Base-by-base conservation (phyloP, 164 flowering plant genomes). In the Aristolochia contorta region DNA sequence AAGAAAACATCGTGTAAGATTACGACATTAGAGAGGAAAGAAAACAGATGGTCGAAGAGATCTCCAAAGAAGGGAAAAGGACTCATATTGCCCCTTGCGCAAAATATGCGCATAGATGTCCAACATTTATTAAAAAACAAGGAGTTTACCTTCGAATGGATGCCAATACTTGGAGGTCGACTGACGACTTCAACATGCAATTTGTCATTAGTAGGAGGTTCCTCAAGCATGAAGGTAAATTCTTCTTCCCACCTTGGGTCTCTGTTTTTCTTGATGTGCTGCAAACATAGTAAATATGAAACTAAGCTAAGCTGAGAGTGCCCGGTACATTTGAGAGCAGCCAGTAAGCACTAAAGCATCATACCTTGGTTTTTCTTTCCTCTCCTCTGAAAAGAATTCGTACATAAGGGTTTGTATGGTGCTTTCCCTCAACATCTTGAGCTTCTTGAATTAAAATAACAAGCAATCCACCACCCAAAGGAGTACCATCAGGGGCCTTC, bases 241-340 rank as follows among this genome's bases (percentile, higher is more conserved):
- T 86, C 96, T 62, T 89, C 89, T 0, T 79, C 93, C 93, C 93
- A 89, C 69, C 93, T 84, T 30, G 96, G 96, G 65, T 84, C 86
- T 67, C 96, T 72, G 72, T 82, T 89, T 67, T 79, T 89, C 89
- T 80, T 89, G 33, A 89, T 64, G 61, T 58, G 70, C 96, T 88
- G 85, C 46, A 63, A 5, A 23, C 4, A 20, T 12, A 14, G 3
- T 14, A 4, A 37, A 37, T 3, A 7, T 37, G 43, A 37, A 37
- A 37, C 12, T 37, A 37, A 1, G 5, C 43, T 37, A 37, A 3
- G 43, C 9, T 3, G 1, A 1, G 3, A 37, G n/a, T 37, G 12
- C 43, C 7, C 43, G 12, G 7, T 10, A 37, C 7, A 4, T 6
- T 37, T 3, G 7, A 37, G 12, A 37, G 9, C 5, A 37, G 43